Evolutionary conservation across 768 basidiomycete species (phyloP).

Genomic region (Lentinula lateritia): DNA sequence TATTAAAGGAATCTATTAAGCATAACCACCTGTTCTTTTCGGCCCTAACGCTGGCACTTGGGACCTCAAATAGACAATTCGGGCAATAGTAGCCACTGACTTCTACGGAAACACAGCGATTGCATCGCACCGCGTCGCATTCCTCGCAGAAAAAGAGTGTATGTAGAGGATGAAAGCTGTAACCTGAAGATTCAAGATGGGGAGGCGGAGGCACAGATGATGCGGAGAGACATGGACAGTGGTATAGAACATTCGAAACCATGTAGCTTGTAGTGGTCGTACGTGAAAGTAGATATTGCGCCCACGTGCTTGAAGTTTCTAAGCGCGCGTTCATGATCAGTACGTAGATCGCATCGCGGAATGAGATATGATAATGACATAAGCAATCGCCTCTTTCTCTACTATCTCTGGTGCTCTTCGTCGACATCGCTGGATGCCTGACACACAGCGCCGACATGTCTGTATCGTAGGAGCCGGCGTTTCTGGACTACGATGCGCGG

Average conservation of each 20-base stretch:
- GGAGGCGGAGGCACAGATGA: conserved; percentile 66
- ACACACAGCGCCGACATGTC: too few species aligned
- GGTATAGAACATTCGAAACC: conserved; percentile 51
- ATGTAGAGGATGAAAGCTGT: conserved; percentile 79
- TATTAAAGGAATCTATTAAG: neutral
- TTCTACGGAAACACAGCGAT: conserved; percentile 88
- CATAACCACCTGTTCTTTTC: conserved; percentile 85
- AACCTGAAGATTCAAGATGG: conserved; percentile 69
- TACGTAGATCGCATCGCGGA: too few species aligned
- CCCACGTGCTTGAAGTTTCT: neutral
- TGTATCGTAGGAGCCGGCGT: too few species aligned
- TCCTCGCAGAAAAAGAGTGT: conserved; percentile 96
- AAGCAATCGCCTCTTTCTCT: too few species aligned
- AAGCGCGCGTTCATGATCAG: too few species aligned
- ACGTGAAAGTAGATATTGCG: too few species aligned
- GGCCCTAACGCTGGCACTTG: conserved; percentile 94
- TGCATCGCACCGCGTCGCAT: conserved; percentile 93
- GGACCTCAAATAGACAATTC: conserved; percentile 97
- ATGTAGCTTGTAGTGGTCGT: conserved; percentile 10
- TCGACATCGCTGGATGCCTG: too few species aligned
- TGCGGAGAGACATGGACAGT: conserved; percentile 67
- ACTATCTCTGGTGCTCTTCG: too few species aligned
- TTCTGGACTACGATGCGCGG: too few species aligned
- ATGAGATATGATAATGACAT: too few species aligned
- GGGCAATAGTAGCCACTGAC: conserved; percentile 98